Conservation (phyloP, 345 rosid genomes). For the Syzygium jambos region DNA sequence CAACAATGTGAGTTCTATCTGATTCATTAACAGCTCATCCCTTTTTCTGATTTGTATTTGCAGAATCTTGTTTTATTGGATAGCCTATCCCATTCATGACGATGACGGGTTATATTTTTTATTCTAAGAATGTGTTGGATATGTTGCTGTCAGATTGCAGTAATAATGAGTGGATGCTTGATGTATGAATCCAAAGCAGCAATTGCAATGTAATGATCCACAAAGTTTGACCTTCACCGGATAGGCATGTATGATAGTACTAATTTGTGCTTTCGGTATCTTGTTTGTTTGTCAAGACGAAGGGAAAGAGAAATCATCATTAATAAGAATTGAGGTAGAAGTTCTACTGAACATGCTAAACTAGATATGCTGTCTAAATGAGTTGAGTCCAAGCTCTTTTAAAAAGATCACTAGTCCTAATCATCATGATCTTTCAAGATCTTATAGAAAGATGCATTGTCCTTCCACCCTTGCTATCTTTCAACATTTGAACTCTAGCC, state of each 20-base stretch:
- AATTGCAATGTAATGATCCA: not conserved
- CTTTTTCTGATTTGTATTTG: not conserved
- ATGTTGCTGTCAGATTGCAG: not conserved
- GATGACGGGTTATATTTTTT: not conserved
- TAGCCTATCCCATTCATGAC: not conserved
- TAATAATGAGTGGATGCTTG: not conserved
- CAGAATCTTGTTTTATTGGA: not conserved
- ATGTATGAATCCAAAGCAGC: not conserved
- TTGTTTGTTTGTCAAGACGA: not conserved
- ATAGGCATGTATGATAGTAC: not conserved
- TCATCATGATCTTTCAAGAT: not conserved
- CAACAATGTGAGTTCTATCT: constrained; percentile 46
- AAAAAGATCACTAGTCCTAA: not conserved
- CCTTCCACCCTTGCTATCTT: not conserved
- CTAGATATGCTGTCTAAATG: not conserved
- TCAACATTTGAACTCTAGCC: not conserved
- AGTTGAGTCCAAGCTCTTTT: not conserved
- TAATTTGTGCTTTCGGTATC: not conserved
- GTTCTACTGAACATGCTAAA: not conserved
- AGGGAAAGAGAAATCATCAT: not conserved
- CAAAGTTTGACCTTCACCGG: not conserved
- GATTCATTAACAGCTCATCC: not conserved
- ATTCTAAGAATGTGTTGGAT: not conserved
- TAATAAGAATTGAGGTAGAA: not conserved
- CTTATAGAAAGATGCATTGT: not conserved